Percentiles rank a stretch among this genome's conserved stretches.
phyloP scores from a whole-genome alignment of 371 early-diverging fungal genomes.

The Conidiobolus incongruus region DNA sequence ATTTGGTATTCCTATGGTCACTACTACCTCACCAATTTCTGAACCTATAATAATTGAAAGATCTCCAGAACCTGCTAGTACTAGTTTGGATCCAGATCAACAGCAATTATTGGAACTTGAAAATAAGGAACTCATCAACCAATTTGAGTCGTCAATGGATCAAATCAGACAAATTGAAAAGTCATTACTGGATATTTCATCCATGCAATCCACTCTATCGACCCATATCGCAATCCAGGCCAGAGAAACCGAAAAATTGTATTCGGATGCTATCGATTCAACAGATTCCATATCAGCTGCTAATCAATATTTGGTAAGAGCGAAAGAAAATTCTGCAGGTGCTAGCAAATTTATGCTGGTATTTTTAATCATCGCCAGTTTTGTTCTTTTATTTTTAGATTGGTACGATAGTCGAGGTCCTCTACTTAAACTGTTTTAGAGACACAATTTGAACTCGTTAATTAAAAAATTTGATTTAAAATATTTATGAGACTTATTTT shows the following conservation, averaged over 20 bases:
- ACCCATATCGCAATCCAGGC: conserved; percentile 39
- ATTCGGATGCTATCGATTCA: conserved; percentile 35
- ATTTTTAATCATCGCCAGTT: conserved; percentile 30
- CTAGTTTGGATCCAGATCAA: conserved; percentile 25
- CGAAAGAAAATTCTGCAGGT: conserved; percentile 24
- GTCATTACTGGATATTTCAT: conserved; percentile 39
- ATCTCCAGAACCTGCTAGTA: neutral
- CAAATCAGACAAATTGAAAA: conserved; percentile 35
- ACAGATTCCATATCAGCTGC: conserved; percentile 28
- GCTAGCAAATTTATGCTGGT: conserved; percentile 34
- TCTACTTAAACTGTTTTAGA: no score
- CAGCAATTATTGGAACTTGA: conserved; percentile 30
- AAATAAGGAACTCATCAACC: conserved; percentile 26
- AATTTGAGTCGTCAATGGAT: conserved; percentile 31
- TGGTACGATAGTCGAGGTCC: no score
- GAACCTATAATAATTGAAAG: neutral
- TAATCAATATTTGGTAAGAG: conserved; percentile 23
- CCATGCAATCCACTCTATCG: conserved; percentile 30
- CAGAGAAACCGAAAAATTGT: conserved; percentile 34
- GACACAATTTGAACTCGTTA: no score
- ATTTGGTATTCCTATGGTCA: neutral
- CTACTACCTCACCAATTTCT: neutral
- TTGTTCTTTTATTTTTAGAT: conserved; percentile 41
- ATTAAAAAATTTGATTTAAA: no score
- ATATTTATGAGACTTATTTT: no score